Conservation (phyloP, 2,329 filamentous ascomycete species). For the Passalora sequoiae region DNA sequence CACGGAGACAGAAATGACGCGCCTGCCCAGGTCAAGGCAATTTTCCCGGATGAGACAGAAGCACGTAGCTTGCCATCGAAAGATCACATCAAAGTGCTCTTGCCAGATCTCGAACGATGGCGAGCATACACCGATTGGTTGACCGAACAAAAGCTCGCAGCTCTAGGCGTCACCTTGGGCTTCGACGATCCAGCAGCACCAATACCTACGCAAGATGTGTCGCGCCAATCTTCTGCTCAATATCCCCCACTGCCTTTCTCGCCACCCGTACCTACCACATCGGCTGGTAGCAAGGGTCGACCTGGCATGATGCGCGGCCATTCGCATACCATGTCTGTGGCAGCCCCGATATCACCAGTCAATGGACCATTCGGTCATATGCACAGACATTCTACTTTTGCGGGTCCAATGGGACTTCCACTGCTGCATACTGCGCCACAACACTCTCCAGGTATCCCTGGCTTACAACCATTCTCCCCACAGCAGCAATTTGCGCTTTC, state of each 20-base stretch:
- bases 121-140: conserved; percentile 76
- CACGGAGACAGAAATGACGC: conserved; percentile 25
- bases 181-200: conserved; percentile 59
- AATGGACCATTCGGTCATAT: conserved; percentile 54
- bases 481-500: conserved; percentile 22
- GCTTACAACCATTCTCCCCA: conserved; percentile 37
- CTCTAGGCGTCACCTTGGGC: conserved; percentile 78
- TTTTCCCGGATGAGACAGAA: conserved; percentile 58
- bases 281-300: conserved; percentile 57
- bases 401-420: conserved; percentile 63
- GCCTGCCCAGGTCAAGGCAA: conserved; percentile 56
- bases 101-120: conserved; percentile 69
- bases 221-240: conserved; percentile 63
- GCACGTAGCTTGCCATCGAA: conserved; percentile 15
- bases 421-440: conserved; percentile 51
- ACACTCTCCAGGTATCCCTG: conserved; percentile 43
- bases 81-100: conserved; percentile 56
- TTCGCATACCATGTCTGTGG: conserved; percentile 56
- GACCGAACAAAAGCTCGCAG: conserved; percentile 85
- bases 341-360: conserved; percentile 68
- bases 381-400: conserved; percentile 65
- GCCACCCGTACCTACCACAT: conserved; percentile 74
- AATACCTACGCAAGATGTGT: conserved; percentile 50
- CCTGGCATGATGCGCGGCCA: conserved; percentile 32
- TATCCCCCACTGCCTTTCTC: conserved; percentile 76